Base-by-base conservation (phyloP, 192 early-diverging fungal genomes). In the Coemansia sp. region DNA sequence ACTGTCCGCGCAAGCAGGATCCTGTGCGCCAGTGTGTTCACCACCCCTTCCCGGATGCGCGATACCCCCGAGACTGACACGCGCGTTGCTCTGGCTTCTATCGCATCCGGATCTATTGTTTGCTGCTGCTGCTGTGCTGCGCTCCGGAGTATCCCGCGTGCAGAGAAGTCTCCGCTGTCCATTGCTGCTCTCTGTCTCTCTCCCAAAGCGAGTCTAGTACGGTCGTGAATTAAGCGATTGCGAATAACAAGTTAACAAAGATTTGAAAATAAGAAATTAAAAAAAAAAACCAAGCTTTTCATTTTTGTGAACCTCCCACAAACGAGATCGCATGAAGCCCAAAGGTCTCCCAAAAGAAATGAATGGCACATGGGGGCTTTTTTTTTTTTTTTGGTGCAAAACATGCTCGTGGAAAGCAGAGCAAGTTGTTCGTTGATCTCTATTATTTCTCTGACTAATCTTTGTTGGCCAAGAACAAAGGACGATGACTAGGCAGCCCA, bases 1-100 rank as follows among this genome's bases (percentile, higher is more conserved):
- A 82, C 48, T 1, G 80, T 82, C 15, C 41, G 41, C 0, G 80
- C 71, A 4, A 29, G 40, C 19, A 82, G 52, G 20, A 65, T 45
- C 0, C 64, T 42, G 55, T 52, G 34, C 0, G 73, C 22, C 6
- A 82, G 65, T 2, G 33, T 53, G 34, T 15, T 43, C 0, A 82
- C 61, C 29, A 82, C 73, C 0, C 71, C 68, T 0, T 25, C 15
- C 5, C 80, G 71, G 38, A 74, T 71, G 19, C 80, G 63, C 41
- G 75, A 66, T 2, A 71, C 55, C 0, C 80, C 80, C 0, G 61
- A 22, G 11, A 77, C 56, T 2, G 62, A 66, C 23, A 77, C 46
- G 10, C 50, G 35, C n/a, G 41, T 61, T 11, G 67, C 56, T 2
- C 20, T 15, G 0, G 56, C 48, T 6, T n/a, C 35, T 4, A 65